Base-by-base conservation (phyloP, 306 rosid species). In the Prunus salicina region DNA sequence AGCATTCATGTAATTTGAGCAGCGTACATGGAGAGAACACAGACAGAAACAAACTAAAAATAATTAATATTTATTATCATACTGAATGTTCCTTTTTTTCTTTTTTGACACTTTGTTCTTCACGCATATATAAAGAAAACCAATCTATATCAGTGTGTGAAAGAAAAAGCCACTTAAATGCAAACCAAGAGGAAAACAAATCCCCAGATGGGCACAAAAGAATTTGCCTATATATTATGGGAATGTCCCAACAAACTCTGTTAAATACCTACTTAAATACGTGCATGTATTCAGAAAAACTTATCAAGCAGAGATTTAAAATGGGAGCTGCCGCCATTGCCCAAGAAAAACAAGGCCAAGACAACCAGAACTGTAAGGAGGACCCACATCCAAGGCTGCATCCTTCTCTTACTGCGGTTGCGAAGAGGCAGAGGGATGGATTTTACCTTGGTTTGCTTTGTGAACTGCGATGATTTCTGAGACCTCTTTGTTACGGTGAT, bases 301-400 rank as follows among this genome's bases (percentile, higher is more conserved):
- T 66, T 66, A 61, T 83, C 58, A 82, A 75, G 46, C 79, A 82
- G 20, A 60, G 83, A 84, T 75, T 85, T 77, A 70, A 80, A 69
- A 20, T 80, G 65, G 71, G 74, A 73, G 83, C 79, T 78, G 84
- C 69, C 72, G 60, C 57, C 76, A 30, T 84, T 82, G 75, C 89
- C 96, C 71, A 87, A 43, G 52, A 77, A 80, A 77, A 85, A 81
- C 80, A 89, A 65, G 77, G 81, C 91, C 67, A 82, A 77, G 49
- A 67, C 79, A 69, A 69, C 76, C 64, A 86, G 45, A 45, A 80
- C 12, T 2, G 85, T 51, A 64, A 87, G 74, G 41, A 82, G 30
- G 49, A 55, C 81, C 96, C 96, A 93, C 93, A 93, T 88, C 96
- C 91, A 93, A 66, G 93, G 78, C 56, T 93, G 96, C 83, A 91